A percentile compares a stretch with the other conserved stretches of the same genome.
phyloP scores from a whole-genome alignment of 2,329 filamentous ascomycete species.

The Annulohypoxylon truncatum region DNA sequence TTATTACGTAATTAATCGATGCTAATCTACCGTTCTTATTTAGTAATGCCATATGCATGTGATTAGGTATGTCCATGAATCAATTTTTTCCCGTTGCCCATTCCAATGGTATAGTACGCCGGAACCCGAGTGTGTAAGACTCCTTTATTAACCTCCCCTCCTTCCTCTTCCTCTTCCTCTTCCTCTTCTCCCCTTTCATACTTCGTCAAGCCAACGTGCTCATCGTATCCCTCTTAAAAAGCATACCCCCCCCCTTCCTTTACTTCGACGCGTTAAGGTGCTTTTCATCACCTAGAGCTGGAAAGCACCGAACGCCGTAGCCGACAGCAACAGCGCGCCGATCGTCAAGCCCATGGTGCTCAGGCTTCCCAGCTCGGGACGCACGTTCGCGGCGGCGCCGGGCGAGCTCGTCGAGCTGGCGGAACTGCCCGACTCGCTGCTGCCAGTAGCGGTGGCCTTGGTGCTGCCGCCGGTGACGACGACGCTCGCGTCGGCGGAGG shows the following conservation, averaged over 20 bases:
- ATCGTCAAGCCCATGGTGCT: constrained; percentile 51
- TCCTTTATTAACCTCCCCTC: neutral
- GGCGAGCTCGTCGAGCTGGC: constrained; percentile 30
- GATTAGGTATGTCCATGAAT: neutral
- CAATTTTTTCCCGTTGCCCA: constrained; percentile 5
- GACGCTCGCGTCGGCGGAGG: constrained; percentile 50
- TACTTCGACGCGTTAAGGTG: no score
- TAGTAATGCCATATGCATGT: neutral
- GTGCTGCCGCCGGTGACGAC: constrained; percentile 41
- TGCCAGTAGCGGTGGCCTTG: constrained; percentile 21
- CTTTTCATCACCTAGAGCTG: constrained; percentile 43
- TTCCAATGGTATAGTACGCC: constrained; percentile 31
- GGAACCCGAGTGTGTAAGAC: constrained; percentile 16
- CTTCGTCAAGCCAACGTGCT: neutral
- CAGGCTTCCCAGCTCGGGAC: constrained; percentile 41
- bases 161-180: neutral
- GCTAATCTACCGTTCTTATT: neutral
- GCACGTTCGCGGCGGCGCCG: constrained; percentile 38
- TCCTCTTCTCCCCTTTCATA: neutral
- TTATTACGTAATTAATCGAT: constrained; percentile 26
- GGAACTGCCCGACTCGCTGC: constrained; percentile 3
- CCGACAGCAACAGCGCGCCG: constrained; percentile 54
- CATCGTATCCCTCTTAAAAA: neutral
- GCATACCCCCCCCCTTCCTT: no score
- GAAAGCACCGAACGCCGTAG: constrained; percentile 47